Percentiles rank a stretch among this genome's conserved stretches.
phyloP scores from a whole-genome alignment of 371 early-diverging fungal species.

The Chytridium lagenaria region DNA sequence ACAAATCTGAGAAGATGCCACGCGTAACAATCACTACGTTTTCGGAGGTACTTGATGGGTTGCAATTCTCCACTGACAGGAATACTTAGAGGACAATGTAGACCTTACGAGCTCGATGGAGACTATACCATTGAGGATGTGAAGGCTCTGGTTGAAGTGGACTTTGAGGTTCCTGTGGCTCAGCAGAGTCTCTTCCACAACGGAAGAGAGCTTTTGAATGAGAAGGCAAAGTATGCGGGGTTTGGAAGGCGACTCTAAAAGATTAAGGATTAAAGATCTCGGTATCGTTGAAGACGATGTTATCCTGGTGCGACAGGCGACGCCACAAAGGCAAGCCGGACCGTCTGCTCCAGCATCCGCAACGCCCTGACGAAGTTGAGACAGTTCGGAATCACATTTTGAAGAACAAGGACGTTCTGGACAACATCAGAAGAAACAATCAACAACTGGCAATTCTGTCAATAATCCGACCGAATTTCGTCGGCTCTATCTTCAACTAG shows the following conservation, averaged over 20 bases:
- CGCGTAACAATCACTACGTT: too few species aligned
- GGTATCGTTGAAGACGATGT: slow-evolving; percentile 79
- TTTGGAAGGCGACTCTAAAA: background rate
- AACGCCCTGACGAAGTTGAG: slow-evolving; percentile 61
- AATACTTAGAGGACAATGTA: too few species aligned
- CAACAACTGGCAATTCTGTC: slow-evolving; percentile 76
- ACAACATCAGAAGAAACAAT: slow-evolving; percentile 61
- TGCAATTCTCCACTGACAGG: too few species aligned
- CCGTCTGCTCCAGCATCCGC: background rate
- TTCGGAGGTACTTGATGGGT: too few species aligned
- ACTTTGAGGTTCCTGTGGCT: slow-evolving; percentile 68
- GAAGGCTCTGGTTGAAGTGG: slow-evolving; percentile 81
- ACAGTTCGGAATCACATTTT: slow-evolving; percentile 78
- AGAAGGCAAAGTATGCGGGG: slow-evolving; percentile 55
- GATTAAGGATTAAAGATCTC: slow-evolving; percentile 57
- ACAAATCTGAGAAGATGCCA: too few species aligned
- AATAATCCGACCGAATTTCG: slow-evolving; percentile 75
- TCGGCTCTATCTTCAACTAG: slow-evolving; percentile 67
- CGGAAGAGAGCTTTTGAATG: slow-evolving; percentile 64
- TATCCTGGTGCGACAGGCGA: slow-evolving; percentile 60
- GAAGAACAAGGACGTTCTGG: slow-evolving; percentile 67
- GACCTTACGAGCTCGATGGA: slow-evolving; percentile 30
- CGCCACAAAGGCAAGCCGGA: slow-evolving; percentile 1
- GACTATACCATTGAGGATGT: slow-evolving; percentile 69
- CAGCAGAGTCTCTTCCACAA: slow-evolving; percentile 66